A percentile compares a stretch with the other conserved stretches of the same genome.
phyloP scores from a whole-genome alignment of 2,329 filamentous ascomycete species.

The Aspergillus puulaauensis region DNA sequence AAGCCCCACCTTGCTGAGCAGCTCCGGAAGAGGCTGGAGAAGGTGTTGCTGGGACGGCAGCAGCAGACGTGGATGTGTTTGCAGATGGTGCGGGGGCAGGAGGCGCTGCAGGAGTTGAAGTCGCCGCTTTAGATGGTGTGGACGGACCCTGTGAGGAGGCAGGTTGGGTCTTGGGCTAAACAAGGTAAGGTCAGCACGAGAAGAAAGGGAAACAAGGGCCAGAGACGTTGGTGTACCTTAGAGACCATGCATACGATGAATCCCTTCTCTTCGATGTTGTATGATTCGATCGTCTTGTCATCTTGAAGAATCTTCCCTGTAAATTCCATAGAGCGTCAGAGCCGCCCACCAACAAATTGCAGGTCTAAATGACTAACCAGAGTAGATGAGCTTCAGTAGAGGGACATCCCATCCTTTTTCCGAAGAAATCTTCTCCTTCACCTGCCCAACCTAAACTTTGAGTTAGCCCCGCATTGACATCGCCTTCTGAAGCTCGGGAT shows the following conservation, averaged over 20 bases:
- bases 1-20: conserved; percentile 35
- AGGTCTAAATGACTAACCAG: conserved; percentile 61
- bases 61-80: conserved; percentile 41
- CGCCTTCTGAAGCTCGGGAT: conserved; percentile 8
- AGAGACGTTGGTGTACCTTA: conserved; percentile 62
- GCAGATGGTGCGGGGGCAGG: conserved; percentile 54
- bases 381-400: conserved; percentile 95
- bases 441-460: conserved; percentile 68
- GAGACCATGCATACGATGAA: conserved; percentile 99
- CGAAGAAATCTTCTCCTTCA: conserved; percentile 88
- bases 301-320: conserved; percentile 97
- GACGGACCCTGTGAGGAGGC: conserved; percentile 38
- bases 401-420: conserved; percentile 95
- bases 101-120: conserved; percentile 48
- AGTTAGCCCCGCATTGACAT: conserved; percentile 36
- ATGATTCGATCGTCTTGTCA: conserved; percentile 92
- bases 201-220: not conserved
- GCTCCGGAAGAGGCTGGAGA: conserved; percentile 49
- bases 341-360: not conserved
- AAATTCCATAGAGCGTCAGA: conserved; percentile 17
- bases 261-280: conserved; percentile 99
- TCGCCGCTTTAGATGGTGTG: conserved; percentile 38
- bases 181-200: conserved; percentile 17
- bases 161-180: conserved; percentile 68
- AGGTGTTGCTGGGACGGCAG: conserved; percentile 48